A percentile compares a stretch with the other conserved stretches of the same genome.
These are phyloP conservation scores for Eucalyptus caleyi DNA, from an alignment of 345 rosid species.

Conservation along the genomic window DNA sequence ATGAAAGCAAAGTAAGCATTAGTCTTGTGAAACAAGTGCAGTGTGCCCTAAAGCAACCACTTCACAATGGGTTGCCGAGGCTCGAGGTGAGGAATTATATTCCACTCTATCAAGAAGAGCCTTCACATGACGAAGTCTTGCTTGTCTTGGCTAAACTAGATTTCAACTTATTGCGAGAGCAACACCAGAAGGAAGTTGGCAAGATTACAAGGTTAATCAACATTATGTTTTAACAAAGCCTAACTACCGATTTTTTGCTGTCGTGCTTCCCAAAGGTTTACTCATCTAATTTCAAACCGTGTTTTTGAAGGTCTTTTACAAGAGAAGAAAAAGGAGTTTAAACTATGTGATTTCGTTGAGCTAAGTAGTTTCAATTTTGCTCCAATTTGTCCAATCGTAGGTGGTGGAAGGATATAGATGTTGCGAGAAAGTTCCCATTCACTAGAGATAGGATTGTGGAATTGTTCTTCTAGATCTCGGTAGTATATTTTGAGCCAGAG, in stretches of 20 bases:
- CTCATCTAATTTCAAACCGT: background rate
- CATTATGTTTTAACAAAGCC: background rate
- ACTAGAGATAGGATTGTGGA: background rate
- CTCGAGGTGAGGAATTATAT: background rate
- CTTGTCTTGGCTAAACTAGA: constrained; percentile 1
- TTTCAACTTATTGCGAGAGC: background rate
- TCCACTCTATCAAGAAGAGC: background rate
- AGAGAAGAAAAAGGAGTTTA: background rate
- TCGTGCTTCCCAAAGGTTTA: background rate
- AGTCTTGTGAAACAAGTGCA: background rate
- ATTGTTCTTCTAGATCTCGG: background rate
- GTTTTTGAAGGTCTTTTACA: background rate
- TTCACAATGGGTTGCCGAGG: background rate
- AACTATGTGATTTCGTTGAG: background rate
- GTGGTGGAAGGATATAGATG: background rate
- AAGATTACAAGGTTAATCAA: background rate
- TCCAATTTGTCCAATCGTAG: background rate
- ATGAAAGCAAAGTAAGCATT: background rate
- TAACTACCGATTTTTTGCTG: too few species aligned
- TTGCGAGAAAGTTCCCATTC: background rate
- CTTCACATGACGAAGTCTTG: background rate
- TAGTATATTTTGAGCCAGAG: background rate
- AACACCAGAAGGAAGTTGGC: background rate
- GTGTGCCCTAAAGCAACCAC: background rate
- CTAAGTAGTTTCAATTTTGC: background rate